These are phyloP conservation scores for Heritiera fomes DNA, from an alignment of 345 rosid genomes.

Conservation along the genomic window DNA sequence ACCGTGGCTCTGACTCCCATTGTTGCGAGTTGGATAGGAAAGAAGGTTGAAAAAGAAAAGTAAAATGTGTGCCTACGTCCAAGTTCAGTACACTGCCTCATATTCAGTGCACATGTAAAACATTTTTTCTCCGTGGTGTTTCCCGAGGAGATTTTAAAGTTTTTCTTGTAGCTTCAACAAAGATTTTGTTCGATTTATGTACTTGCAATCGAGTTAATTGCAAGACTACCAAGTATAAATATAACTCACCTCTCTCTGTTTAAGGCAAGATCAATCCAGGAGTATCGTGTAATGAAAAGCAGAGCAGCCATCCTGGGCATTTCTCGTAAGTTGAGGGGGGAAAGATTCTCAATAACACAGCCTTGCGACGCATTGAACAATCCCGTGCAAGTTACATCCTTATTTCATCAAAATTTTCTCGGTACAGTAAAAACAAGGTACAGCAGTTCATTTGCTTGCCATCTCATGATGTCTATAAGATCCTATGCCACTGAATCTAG, in stretches of 20 bases:
- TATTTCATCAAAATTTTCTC: background rate
- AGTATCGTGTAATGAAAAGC: background rate
- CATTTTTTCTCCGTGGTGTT: background rate
- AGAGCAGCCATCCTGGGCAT: background rate
- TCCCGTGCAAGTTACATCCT: background rate
- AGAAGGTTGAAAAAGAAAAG: slow-evolving; percentile 63
- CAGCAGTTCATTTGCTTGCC: slow-evolving; percentile 12
- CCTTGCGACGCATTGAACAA: background rate
- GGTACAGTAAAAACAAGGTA: slow-evolving; percentile 5
- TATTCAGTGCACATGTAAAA: background rate
- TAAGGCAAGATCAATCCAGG: background rate
- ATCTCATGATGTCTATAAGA: slow-evolving; percentile 22
- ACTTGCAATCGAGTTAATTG: background rate
- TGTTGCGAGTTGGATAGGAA: slow-evolving; percentile 89
- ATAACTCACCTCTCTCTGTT: background rate
- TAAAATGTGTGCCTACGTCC: slow-evolving; percentile 16
- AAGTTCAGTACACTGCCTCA: background rate
- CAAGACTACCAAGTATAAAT: background rate
- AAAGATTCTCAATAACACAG: background rate
- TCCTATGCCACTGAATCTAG: slow-evolving; percentile 14
- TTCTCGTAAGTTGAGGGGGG: background rate
- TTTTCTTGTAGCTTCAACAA: slow-evolving; percentile 1
- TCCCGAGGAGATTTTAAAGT: background rate
- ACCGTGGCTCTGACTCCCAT: slow-evolving; percentile 87
- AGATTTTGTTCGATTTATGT: background rate